Evolutionary conservation across 2,329 filamentous ascomycete species (phyloP).

Genomic region (Pseudogymnoascus sp.): DNA sequence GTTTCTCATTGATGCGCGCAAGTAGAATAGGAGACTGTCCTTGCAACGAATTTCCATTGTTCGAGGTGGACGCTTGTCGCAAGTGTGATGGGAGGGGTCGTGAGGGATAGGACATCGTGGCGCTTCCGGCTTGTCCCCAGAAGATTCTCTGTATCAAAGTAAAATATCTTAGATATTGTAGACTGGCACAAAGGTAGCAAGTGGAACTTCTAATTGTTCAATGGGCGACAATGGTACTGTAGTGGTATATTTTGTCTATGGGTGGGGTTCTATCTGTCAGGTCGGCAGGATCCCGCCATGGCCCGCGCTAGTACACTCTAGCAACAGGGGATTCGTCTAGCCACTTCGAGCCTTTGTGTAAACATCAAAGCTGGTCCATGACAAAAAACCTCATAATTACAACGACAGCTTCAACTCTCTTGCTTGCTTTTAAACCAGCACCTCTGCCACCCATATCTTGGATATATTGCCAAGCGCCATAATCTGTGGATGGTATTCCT

Average conservation of each 20-base stretch:
- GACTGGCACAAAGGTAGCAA: background rate
- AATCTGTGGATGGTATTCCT: background rate
- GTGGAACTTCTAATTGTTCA: background rate
- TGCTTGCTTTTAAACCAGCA: background rate
- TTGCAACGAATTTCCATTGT: conserved; percentile 35
- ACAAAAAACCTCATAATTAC: conserved; percentile 8
- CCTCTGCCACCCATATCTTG: background rate
- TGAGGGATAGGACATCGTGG: conserved; percentile 50
- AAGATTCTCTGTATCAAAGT: background rate
- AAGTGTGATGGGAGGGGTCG: conserved; percentile 59
- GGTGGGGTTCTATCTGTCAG: conserved; percentile 8
- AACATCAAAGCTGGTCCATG: conserved; percentile 3
- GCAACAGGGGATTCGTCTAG: background rate
- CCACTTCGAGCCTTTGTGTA: conserved; percentile 8
- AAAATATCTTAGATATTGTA: conserved; percentile 1
- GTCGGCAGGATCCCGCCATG: background rate
- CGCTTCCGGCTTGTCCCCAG: background rate
- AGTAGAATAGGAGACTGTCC: conserved; percentile 65
- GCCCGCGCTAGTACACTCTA: background rate
- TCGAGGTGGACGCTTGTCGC: conserved; percentile 53
- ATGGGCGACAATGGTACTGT: conserved; percentile 2
- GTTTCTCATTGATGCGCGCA: conserved; percentile 78
- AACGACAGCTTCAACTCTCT: background rate
- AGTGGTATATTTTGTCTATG: conserved; percentile 3
- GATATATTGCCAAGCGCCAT: conserved; percentile 3